These are phyloP conservation scores for Monilinia fructicola DNA, from an alignment of 2,329 filamentous ascomycete genomes.

Conservation along the genomic window DNA sequence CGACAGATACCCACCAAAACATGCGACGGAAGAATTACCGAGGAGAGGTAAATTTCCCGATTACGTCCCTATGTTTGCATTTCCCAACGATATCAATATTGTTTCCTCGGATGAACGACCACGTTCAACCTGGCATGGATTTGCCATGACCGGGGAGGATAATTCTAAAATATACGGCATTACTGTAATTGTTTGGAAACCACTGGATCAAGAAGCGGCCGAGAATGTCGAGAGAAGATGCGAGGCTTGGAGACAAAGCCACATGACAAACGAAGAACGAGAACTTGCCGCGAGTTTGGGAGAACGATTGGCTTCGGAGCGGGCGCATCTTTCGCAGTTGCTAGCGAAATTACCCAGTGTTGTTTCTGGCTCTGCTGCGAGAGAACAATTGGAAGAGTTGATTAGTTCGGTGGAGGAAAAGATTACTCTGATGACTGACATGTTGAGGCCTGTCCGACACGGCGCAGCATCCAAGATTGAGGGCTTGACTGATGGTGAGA, in stretches of 20 bases:
- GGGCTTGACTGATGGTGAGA: conserved; percentile 90
- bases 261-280: conserved; percentile 87
- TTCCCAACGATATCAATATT: conserved; percentile 26
- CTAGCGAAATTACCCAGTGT: conserved; percentile 79
- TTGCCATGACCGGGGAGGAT: conserved; percentile 94
- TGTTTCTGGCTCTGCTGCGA: conserved; percentile 74
- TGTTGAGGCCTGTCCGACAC: conserved; percentile 87
- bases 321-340: conserved; percentile 85
- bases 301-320: conserved; percentile 80
- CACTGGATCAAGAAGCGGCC: conserved; percentile 76
- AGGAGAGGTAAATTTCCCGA: conserved; percentile 87
- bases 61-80: conserved; percentile 66
- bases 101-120: conserved; percentile 53
- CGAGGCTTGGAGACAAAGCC: conserved; percentile 78
- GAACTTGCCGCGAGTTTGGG: conserved; percentile 91
- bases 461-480: conserved; percentile 97
- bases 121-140: conserved; percentile 97
- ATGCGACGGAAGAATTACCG: conserved; percentile 75
- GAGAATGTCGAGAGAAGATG: conserved; percentile 81
- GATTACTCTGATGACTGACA: conserved; percentile 93
- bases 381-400: conserved; percentile 86
- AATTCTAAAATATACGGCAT: conserved; percentile 91
- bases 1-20: conserved; percentile 86
- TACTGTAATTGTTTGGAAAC: conserved; percentile 89
- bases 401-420: conserved; percentile 97